These are phyloP conservation scores for Backusella australiensis DNA, from an alignment of 192 early-diverging fungal species.

Conservation along the genomic window DNA sequence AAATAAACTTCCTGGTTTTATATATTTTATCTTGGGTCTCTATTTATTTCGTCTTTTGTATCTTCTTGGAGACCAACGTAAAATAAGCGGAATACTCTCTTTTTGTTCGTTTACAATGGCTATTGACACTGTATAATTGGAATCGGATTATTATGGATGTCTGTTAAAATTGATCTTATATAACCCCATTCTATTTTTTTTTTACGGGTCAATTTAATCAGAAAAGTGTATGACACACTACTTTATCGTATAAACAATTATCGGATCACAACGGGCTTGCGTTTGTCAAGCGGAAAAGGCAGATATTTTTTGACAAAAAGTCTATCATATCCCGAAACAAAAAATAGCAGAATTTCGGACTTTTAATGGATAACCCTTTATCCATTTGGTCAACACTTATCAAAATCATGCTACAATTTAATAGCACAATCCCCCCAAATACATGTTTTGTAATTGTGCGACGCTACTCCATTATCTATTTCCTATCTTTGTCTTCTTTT, in stretches of 20 bases:
- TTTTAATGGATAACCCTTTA: not conserved
- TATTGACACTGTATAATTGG: not conserved
- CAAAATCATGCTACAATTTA: not conserved
- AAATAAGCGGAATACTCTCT: not conserved
- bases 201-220: not conserved
- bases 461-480: not conserved
- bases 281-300: not conserved
- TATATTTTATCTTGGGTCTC: not conserved
- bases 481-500: not conserved
- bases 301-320: not conserved
- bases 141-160: too few species aligned
- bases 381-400: not conserved
- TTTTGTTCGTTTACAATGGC: not conserved
- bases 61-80: not conserved
- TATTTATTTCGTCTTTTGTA: not conserved
- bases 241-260: not conserved
- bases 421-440: not conserved
- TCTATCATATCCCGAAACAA: not conserved
- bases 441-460: not conserved
- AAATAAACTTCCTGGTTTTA: constrained; percentile 1
- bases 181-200: not conserved
- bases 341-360: not conserved
- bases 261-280: not conserved
- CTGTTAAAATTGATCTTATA: not conserved
- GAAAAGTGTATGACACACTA: not conserved